Percentiles rank a stretch among this genome's conserved stretches.
phyloP scores from a whole-genome alignment of 441 rosid genomes.

The Populus hybrid region DNA sequence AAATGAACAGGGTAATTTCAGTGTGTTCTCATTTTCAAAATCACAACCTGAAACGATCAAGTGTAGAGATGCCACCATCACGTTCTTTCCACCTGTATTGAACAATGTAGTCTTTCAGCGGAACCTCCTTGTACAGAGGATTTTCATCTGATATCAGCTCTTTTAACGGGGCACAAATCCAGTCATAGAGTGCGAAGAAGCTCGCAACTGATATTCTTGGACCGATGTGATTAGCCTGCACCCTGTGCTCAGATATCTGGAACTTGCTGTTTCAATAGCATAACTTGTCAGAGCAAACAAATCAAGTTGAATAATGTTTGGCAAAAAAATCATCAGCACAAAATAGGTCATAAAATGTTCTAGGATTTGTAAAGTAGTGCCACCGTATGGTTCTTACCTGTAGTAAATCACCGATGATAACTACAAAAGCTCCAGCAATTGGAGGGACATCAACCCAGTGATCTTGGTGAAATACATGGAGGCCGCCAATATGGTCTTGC shows the following conservation, averaged over 20 bases:
- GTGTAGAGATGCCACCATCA: not conserved
- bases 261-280: slow-evolving; percentile 12
- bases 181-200: slow-evolving; percentile 15
- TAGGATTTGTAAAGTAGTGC: not conserved
- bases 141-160: slow-evolving; percentile 25
- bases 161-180: slow-evolving; percentile 20
- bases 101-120: not conserved
- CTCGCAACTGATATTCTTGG: slow-evolving; percentile 29
- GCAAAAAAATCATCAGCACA: not conserved
- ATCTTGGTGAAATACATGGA: slow-evolving; percentile 18
- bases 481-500: slow-evolving; percentile 29
- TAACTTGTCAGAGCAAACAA: not conserved
- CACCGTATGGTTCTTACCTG: not conserved
- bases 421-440: slow-evolving; percentile 15
- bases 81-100: not conserved
- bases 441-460: slow-evolving; percentile 23
- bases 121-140: slow-evolving; percentile 23
- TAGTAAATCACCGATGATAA: slow-evolving; percentile 3
- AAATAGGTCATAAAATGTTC: not conserved
- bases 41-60: slow-evolving; percentile 1
- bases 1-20: not conserved
- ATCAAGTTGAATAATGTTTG: not conserved
- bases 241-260: slow-evolving; percentile 22
- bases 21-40: not conserved
- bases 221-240: slow-evolving; percentile 16